Conservation (phyloP, 2,329 filamentous ascomycete species). For the Simplicillium sp. region DNA sequence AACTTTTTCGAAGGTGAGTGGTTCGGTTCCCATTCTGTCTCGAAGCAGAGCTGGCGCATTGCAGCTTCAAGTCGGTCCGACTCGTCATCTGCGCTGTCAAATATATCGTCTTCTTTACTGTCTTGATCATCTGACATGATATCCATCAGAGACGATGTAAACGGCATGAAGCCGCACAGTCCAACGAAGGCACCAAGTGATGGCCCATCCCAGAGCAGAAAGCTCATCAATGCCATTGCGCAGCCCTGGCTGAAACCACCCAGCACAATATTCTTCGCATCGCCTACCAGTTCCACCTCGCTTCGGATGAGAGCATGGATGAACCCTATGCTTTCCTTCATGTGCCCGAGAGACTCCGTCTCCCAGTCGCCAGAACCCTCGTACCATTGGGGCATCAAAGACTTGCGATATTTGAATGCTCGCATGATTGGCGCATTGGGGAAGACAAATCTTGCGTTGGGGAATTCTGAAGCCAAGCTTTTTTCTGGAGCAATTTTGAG, state of each 20-base stretch:
- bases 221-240: slow-evolving; percentile 31
- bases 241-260: slow-evolving; percentile 46
- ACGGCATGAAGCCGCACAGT: slow-evolving; percentile 37
- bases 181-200: slow-evolving; percentile 27
- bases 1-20: slow-evolving; percentile 7
- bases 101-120: background rate
- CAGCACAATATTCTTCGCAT: slow-evolving; percentile 29
- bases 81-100: background rate
- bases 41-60: slow-evolving; percentile 3
- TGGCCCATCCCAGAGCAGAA: slow-evolving; percentile 32
- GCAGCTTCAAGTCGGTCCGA: background rate
- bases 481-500: no score
- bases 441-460: slow-evolving; percentile 38
- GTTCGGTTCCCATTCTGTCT: background rate
- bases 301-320: background rate
- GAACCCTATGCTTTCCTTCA: slow-evolving; percentile 30
- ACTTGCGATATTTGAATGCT: slow-evolving; percentile 21
- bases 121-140: slow-evolving; percentile 4
- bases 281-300: slow-evolving; percentile 25
- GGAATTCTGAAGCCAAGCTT: slow-evolving; percentile 12
- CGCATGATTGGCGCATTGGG: slow-evolving; percentile 32
- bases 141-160: slow-evolving; percentile 19
- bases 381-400: slow-evolving; percentile 24
- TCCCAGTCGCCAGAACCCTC: slow-evolving; percentile 26
- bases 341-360: slow-evolving; percentile 17